Evolutionary conservation across 2,329 filamentous ascomycete genomes (phyloP), one percentile per base, ranked within the genome.

Genomic region (Phyllosticta paracitricarpa): DNA sequence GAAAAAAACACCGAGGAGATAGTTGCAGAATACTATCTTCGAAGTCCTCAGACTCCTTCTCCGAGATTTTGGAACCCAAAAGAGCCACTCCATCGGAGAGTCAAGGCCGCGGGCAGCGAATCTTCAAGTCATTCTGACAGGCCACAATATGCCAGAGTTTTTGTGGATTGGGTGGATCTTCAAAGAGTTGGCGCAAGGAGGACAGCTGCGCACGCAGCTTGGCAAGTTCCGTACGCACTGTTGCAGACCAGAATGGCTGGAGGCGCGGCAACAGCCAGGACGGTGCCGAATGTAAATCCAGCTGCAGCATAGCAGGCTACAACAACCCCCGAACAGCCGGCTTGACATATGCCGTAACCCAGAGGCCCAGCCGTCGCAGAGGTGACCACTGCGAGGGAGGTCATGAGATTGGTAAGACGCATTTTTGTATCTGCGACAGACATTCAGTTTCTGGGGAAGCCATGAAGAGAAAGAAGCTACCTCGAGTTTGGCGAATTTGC

Each of bases 291-390:
- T 1, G 74, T 74, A 54, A 67, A 70, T 0, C 79, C 78, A 0
- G 73, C 78, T 5, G 75, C 78, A 1, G 67, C 30, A 57, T 81
- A 81, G 63, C 78, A 82, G 0, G 78, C 76, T 65, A 73, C 75
- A 0, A 78, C 78, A 0, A 81, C 66, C 0, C 63, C 63, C 0
- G 78, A 67, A 35, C 79, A 82, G 4, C 79, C 79, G 0, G 74
- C 73, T 66, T 82, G 79, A 54, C 79, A 82, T 3, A 77, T 56
- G 0, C 74, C 78, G 63, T 82, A 82, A 8, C 66, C 71, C 1
- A 66, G 28, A 0, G 73, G 75, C 0, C 75, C 75, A 7, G 71
- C 72, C 1, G 59, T 53, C 33, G 61, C 61, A 9, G 35, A 53
- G 14, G 33, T 6, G 19, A 17, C 28, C 1, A 59, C 3, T 4